phyloP scores from a whole-genome alignment of 2,329 filamentous ascomycete species.

The Penicillium thymicola region DNA sequence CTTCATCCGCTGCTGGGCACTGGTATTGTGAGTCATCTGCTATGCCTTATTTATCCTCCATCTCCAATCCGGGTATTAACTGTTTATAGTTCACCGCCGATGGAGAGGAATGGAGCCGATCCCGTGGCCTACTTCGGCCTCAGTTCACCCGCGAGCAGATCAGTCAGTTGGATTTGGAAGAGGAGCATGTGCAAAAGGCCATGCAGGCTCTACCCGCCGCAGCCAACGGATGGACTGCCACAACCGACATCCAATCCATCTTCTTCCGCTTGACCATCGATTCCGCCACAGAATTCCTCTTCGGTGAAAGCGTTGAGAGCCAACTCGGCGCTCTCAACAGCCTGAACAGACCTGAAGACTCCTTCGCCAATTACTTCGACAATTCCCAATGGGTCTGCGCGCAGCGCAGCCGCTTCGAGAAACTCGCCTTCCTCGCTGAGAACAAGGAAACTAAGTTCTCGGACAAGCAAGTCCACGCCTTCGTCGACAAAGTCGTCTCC shows the following conservation, averaged over 20 bases:
- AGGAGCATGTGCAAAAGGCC: constrained; percentile 72
- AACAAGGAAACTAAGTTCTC: constrained; percentile 34
- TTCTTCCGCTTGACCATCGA: constrained; percentile 86
- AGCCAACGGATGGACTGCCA: constrained; percentile 46
- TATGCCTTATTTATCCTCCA: background rate
- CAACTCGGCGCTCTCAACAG: constrained; percentile 36
- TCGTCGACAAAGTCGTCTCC: constrained; percentile 47
- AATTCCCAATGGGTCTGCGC: constrained; percentile 32
- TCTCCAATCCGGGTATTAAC: background rate
- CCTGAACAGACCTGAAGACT: constrained; percentile 51
- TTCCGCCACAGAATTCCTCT: constrained; percentile 79
- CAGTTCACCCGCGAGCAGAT: constrained; percentile 85
- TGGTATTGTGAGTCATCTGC: constrained; percentile 44
- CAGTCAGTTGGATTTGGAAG: constrained; percentile 76
- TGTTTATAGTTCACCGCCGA: constrained; percentile 61
- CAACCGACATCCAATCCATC: constrained; percentile 69
- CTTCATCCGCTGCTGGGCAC: constrained; percentile 34
- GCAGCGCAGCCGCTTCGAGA: constrained; percentile 24
- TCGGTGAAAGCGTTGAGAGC: constrained; percentile 70
- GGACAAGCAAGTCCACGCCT: constrained; percentile 40
- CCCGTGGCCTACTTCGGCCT: constrained; percentile 76
- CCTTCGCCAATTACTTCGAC: constrained; percentile 39
- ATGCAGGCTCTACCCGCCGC: constrained; percentile 64
- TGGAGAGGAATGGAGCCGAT: constrained; percentile 71
- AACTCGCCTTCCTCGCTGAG: constrained; percentile 27